Conservation (phyloP, 2,329 filamentous ascomycete genomes). For the Fusarium denticulatum region DNA sequence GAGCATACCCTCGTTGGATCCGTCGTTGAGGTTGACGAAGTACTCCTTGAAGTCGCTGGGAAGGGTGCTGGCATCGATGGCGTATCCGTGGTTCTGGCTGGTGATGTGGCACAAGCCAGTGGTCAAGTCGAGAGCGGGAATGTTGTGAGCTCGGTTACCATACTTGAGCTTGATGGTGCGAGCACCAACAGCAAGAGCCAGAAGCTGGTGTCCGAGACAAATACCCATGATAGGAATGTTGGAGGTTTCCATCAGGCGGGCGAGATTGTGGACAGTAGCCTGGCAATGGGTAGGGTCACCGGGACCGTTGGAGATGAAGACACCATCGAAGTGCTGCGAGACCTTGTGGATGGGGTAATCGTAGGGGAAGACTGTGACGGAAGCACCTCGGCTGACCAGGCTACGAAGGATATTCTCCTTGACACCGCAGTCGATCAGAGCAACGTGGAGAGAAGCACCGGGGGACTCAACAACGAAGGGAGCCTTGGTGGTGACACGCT, state of each 20-base stretch:
- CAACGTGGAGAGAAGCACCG: conserved; percentile 87
- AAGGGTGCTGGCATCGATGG: conserved; percentile 86
- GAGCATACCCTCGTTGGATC: conserved; percentile 96
- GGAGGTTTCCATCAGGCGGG: conserved; percentile 89
- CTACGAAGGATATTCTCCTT: conserved; percentile 99
- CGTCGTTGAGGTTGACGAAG: conserved; percentile 98
- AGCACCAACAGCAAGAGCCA: conserved; percentile 88
- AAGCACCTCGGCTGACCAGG: conserved; percentile 89
- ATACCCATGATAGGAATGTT: conserved; percentile 97
- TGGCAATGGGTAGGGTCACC: conserved; percentile 98
- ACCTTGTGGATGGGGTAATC: conserved; percentile 99
- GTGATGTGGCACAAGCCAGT: conserved; percentile 99
- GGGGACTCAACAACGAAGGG: conserved; percentile 93
- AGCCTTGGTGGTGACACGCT: conserved; percentile 96
- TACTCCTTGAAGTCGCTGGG: conserved; percentile 94
- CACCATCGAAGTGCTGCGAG: conserved; percentile 94
- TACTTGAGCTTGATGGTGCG: conserved; percentile 98
- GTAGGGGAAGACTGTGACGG: conserved; percentile 93
- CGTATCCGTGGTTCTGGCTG: conserved; percentile 98
- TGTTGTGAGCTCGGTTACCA: conserved; percentile 98
- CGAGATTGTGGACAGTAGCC: conserved; percentile 91
- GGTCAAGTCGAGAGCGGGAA: conserved; percentile 91
- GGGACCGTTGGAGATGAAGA: conserved; percentile 99
- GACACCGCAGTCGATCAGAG: conserved; percentile 96
- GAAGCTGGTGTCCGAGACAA: conserved; percentile 95